Conservation (phyloP, 805 yeast species). For the Starmerella bombi region DNA sequence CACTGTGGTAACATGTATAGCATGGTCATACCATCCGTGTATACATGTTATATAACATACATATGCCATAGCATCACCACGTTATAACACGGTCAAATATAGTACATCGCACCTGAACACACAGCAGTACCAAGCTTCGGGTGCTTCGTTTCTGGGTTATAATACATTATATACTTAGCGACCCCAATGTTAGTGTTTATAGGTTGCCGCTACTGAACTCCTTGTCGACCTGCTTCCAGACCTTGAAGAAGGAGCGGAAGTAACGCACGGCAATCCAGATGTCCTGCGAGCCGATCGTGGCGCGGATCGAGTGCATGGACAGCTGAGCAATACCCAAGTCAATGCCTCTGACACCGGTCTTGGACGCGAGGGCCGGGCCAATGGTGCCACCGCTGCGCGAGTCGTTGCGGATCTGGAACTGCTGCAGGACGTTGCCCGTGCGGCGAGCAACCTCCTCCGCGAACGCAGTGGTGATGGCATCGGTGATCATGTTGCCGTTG, state of each 20-base stretch:
- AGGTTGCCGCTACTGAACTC: constrained; percentile 24
- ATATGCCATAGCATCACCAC: too few species aligned
- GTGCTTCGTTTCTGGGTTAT: too few species aligned
- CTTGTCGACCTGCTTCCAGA: constrained; percentile 45
- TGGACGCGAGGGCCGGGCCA: constrained; percentile 43
- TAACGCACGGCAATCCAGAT: constrained; percentile 60
- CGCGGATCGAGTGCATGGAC: constrained; percentile 78
- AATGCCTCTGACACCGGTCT: constrained; percentile 39
- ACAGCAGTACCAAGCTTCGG: too few species aligned
- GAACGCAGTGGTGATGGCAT: constrained; percentile 56
- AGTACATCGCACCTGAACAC: too few species aligned
- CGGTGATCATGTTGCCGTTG: constrained; percentile 75
- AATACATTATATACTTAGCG: too few species aligned
- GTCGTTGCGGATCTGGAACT: constrained; percentile 75
- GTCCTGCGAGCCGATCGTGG: constrained; percentile 66
- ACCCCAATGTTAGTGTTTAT: too few species aligned
- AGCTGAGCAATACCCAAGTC: constrained; percentile 75
- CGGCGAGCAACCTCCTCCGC: constrained; percentile 54
- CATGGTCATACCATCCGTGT: too few species aligned
- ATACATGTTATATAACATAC: too few species aligned
- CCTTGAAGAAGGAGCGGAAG: constrained; percentile 53
- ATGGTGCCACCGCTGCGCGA: constrained; percentile 81
- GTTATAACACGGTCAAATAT: too few species aligned
- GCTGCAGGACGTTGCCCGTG: constrained; percentile 56
- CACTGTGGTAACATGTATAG: too few species aligned